A percentile compares a stretch with the other conserved stretches of the same genome.
These are phyloP conservation scores for Hydnomerulius pinastri DNA, from an alignment of 768 basidiomycete species.

Conservation along the genomic window DNA sequence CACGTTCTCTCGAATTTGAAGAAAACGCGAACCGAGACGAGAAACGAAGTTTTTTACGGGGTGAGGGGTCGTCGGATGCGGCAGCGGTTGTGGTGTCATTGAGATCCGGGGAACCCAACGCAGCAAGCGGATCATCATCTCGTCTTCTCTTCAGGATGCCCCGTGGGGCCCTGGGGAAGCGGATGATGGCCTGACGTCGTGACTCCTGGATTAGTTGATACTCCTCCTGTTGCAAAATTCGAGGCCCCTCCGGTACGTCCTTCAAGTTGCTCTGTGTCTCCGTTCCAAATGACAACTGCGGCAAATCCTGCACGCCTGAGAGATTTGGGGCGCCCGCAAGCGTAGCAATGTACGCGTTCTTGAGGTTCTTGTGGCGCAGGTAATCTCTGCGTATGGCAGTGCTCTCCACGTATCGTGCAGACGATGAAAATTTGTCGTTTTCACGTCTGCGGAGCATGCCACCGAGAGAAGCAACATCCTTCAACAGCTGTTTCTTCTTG, in stretches of 20 bases:
- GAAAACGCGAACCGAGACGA: slow-evolving; percentile 3
- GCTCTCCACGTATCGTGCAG: slow-evolving; percentile 26
- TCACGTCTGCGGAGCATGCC: slow-evolving; percentile 17
- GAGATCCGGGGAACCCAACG: slow-evolving; percentile 8
- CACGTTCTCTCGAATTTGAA: slow-evolving; percentile 14
- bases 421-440: slow-evolving; percentile 19
- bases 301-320: slow-evolving; percentile 12
- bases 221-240: slow-evolving; percentile 23
- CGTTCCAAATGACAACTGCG: slow-evolving; percentile 3
- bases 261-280: background rate
- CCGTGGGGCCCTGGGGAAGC: slow-evolving; percentile 22
- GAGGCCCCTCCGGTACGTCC: slow-evolving; percentile 15
- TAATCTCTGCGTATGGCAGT: slow-evolving; percentile 26
- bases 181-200: slow-evolving; percentile 29
- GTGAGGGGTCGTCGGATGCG: background rate
- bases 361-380: slow-evolving; percentile 28
- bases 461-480: background rate
- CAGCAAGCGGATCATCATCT: slow-evolving; percentile 16
- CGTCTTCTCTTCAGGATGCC: slow-evolving; percentile 32
- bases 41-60: slow-evolving; percentile 28
- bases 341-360: slow-evolving; percentile 30
- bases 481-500: slow-evolving; percentile 12
- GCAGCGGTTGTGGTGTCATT: background rate
- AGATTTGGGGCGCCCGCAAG: slow-evolving; percentile 16
- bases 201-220: slow-evolving; percentile 24